Conservation (phyloP, 1,139 yeast species). For the Scheffersomyces titani region DNA sequence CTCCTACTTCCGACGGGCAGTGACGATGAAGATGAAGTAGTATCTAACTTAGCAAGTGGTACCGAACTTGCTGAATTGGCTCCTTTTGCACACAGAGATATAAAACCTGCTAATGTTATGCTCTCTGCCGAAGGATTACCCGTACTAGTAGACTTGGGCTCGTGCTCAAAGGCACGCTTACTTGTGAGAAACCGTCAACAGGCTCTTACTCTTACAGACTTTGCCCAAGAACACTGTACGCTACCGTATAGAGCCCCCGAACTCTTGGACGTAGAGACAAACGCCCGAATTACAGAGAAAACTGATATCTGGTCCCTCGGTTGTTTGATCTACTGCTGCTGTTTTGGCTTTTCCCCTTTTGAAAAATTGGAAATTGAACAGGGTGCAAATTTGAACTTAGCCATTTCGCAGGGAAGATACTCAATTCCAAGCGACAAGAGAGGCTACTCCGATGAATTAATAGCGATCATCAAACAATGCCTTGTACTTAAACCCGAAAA, state of each 20-base stretch:
- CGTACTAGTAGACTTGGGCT: conserved; percentile 82
- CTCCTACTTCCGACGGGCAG: conserved; percentile 24
- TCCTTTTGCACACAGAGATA: conserved; percentile 83
- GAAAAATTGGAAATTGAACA: conserved; percentile 77
- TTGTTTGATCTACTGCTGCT: conserved; percentile 72
- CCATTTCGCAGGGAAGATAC: conserved; percentile 72
- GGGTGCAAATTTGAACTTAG: conserved; percentile 81
- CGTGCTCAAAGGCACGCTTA: conserved; percentile 66
- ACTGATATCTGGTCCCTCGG: conserved; percentile 94
- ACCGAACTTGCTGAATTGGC: conserved; percentile 60
- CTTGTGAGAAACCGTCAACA: conserved; percentile 60
- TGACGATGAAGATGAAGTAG: conserved; percentile 19
- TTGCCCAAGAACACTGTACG: conserved; percentile 85
- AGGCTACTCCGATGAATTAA: conserved; percentile 55
- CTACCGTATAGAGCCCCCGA: conserved; percentile 92
- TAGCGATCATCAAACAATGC: conserved; percentile 59
- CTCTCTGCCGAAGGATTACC: conserved; percentile 72
- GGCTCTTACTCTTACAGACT: conserved; percentile 75
- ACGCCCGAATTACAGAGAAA: conserved; percentile 62
- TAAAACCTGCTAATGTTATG: conserved; percentile 90
- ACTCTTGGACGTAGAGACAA: conserved; percentile 72
- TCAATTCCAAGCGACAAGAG: conserved; percentile 55
- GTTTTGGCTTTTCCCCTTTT: conserved; percentile 84
- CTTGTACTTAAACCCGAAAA: conserved; percentile 56
- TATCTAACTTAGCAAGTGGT: conserved; percentile 12